These are phyloP conservation scores for Actinomortierella wolfii DNA, from an alignment of 371 early-diverging fungal genomes.

Conservation along the genomic window DNA sequence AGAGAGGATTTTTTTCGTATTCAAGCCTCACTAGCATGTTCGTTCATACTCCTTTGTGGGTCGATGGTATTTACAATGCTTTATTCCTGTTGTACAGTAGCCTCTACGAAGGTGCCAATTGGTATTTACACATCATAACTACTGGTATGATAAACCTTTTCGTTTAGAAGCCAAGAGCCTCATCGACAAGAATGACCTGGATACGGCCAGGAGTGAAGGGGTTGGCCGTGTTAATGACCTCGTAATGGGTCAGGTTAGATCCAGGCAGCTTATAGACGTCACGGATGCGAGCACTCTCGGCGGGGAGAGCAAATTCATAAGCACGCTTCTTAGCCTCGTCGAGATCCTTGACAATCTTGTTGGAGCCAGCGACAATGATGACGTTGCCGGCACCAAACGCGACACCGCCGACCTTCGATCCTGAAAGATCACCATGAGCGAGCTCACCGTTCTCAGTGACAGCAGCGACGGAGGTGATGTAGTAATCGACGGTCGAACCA, in stretches of 20 bases:
- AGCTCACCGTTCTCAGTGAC: slow-evolving; percentile 23
- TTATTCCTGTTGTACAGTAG: too few species aligned
- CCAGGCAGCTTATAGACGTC: slow-evolving; percentile 45
- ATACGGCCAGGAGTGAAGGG: slow-evolving; percentile 44
- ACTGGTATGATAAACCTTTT: too few species aligned
- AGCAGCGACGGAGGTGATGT: slow-evolving; percentile 14
- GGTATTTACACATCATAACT: too few species aligned
- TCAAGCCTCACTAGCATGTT: too few species aligned
- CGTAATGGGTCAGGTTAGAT: slow-evolving; percentile 36
- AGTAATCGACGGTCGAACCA: slow-evolving; percentile 21
- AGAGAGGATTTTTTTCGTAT: too few species aligned
- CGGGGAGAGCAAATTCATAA: slow-evolving; percentile 34
- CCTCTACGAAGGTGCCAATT: too few species aligned
- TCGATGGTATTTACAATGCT: too few species aligned
- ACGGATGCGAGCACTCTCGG: slow-evolving; percentile 48
- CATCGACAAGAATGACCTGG: slow-evolving; percentile 48
- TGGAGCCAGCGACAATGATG: slow-evolving; percentile 46
- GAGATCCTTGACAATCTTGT: slow-evolving; percentile 51
- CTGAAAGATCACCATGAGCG: slow-evolving; percentile 9
- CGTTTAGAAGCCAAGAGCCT: slow-evolving; percentile 43
- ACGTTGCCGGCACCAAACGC: slow-evolving; percentile 42
- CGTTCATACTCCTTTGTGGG: too few species aligned
- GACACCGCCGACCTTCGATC: slow-evolving; percentile 46
- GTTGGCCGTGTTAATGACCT: slow-evolving; percentile 30
- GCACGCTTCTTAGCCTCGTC: slow-evolving; percentile 41